These are phyloP conservation scores for Sporopachydermia cereana DNA, from an alignment of 1,139 yeast species.

Conservation along the genomic window DNA sequence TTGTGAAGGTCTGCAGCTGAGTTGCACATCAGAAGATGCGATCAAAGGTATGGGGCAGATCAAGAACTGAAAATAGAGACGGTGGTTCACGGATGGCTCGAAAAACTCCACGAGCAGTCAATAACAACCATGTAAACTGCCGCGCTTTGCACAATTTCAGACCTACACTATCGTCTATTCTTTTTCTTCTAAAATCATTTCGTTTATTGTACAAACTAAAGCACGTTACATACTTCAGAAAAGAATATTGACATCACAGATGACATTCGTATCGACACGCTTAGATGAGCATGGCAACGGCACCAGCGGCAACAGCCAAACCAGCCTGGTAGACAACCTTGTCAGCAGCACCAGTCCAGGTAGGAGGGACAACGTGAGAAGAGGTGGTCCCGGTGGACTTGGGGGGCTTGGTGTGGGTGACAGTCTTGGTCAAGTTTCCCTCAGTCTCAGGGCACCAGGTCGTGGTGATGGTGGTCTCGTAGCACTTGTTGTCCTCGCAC, in stretches of 20 bases:
- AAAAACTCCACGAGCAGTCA: not conserved
- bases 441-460: conserved; percentile 1
- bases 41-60: not conserved
- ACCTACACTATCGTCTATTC: not conserved
- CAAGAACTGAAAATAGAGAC: not conserved
- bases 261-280: not conserved
- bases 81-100: not conserved
- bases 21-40: not conserved
- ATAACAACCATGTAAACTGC: not conserved
- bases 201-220: conserved; percentile 5
- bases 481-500: conserved; percentile 2
- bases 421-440: not conserved
- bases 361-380: not conserved
- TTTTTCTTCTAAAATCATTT: too few species aligned
- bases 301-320: conserved; percentile 6
- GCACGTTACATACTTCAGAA: not conserved
- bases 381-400: not conserved
- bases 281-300: conserved; percentile 6
- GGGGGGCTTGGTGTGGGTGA: not conserved
- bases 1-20: too few species aligned
- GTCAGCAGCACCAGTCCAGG: conserved; percentile 2
- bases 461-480: not conserved
- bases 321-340: conserved; percentile 5
- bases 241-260: not conserved
- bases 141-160: not conserved